phyloP scores from a whole-genome alignment of 1,284 basidiomycete genomes.

The Ustilago nuda region DNA sequence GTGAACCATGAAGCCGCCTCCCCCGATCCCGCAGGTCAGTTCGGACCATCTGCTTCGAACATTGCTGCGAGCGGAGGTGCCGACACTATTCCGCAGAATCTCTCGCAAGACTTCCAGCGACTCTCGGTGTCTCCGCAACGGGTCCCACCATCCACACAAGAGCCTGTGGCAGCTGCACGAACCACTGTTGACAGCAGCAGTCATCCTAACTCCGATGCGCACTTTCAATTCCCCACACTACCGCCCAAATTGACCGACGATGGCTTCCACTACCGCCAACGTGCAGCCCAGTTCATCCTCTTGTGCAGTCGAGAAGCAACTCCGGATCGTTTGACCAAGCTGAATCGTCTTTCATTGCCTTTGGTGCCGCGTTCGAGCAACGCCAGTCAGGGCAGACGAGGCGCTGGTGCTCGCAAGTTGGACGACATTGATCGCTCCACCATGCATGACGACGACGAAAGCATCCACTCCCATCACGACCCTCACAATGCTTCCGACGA shows the following conservation, averaged over 20 bases:
- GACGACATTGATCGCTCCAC: neutral
- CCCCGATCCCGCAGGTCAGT: neutral
- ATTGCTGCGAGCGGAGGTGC: too few species aligned
- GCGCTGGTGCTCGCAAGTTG: neutral
- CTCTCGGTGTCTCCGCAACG: conserved; percentile 19
- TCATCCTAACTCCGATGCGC: neutral
- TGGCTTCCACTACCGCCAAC: conserved; percentile 42
- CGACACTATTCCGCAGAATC: conserved; percentile 7
- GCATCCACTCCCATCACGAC: conserved; percentile 16
- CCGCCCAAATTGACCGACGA: conserved; percentile 37
- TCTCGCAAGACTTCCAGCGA: conserved; percentile 25
- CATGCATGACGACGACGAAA: conserved; percentile 19
- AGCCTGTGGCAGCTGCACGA: neutral
- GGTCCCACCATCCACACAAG: neutral
- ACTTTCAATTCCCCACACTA: conserved; percentile 31
- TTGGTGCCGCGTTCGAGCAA: neutral
- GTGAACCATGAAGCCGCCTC: neutral
- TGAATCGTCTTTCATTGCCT: conserved; percentile 22
- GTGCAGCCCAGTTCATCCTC: conserved; percentile 44
- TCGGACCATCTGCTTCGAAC: neutral
- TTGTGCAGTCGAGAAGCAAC: conserved; percentile 35
- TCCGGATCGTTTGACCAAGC: conserved; percentile 14
- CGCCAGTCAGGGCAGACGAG: neutral
- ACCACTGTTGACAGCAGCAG: neutral
- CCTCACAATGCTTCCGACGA: conserved; percentile 24